These are phyloP conservation scores for Aethionema arabicum DNA, from an alignment of 345 rosid species.

Conservation along the genomic window DNA sequence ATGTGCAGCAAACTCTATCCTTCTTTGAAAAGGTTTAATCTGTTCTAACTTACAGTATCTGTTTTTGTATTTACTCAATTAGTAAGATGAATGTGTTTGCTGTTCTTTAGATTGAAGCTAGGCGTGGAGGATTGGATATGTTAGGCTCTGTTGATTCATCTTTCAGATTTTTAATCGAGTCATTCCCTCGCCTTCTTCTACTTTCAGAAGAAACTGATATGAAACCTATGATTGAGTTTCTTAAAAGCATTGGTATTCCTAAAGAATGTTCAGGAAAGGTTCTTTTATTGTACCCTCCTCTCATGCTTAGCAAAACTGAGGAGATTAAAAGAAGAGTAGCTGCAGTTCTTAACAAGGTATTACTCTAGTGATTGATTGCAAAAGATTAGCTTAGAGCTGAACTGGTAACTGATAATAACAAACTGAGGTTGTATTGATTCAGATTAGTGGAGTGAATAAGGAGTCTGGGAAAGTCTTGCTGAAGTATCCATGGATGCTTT, in stretches of 20 bases:
- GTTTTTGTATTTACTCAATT: not conserved
- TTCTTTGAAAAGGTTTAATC: conserved; percentile 78
- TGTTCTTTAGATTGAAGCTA: conserved; percentile 75
- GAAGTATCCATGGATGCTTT: conserved; percentile 88
- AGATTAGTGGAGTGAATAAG: conserved; percentile 50
- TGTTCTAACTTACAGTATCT: conserved; percentile 5
- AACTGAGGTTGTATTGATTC: conserved; percentile 20
- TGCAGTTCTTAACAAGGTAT: conserved; percentile 58
- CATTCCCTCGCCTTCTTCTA: conserved; percentile 77
- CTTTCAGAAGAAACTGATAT: conserved; percentile 59
- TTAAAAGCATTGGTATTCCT: conserved; percentile 56
- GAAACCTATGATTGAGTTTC: conserved; percentile 54
- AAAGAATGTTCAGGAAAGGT: conserved; percentile 40
- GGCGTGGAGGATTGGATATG: conserved; percentile 86
- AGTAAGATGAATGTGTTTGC: conserved; percentile 20
- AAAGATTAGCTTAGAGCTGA: conserved; percentile 4
- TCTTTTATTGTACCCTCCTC: conserved; percentile 72
- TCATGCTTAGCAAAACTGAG: conserved; percentile 44
- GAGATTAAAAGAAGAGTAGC: conserved; percentile 43
- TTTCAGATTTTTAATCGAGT: conserved; percentile 65
- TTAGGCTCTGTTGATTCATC: conserved; percentile 56
- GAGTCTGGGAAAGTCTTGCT: conserved; percentile 59
- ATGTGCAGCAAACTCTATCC: conserved; percentile 79
- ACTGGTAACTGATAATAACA: conserved; percentile 29
- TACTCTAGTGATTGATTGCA: conserved; percentile 11